Evolutionary conservation across 1,284 basidiomycete genomes (phyloP).

Genomic region (Phylloboletellus chloephorus): DNA sequence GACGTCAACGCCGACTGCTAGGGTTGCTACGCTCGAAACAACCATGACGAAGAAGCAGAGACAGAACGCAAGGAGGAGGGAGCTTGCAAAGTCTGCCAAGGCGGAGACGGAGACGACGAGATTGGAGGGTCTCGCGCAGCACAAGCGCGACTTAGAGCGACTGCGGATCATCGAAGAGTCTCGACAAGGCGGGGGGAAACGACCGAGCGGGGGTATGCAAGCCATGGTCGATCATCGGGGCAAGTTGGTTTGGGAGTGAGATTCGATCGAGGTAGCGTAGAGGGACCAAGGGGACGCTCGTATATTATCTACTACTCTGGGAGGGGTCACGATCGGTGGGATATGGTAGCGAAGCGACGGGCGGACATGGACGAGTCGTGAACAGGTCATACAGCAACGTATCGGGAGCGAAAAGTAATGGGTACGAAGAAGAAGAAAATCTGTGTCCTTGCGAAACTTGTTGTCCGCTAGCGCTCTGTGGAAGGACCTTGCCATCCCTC

Average conservation of each 20-base stretch:
- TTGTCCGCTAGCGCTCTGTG: constrained; percentile 22
- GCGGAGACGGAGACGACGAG: constrained; percentile 51
- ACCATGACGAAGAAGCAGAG: constrained; percentile 60
- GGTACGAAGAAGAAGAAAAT: constrained; percentile 11
- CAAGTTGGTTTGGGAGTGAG: constrained; percentile 52
- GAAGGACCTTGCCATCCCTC: constrained; percentile 29
- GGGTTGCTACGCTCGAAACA: constrained; percentile 30
- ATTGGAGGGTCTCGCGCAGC: constrained; percentile 46
- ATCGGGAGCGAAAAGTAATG: constrained; percentile 8
- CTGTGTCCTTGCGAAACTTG: constrained; percentile 21
- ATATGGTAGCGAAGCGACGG: constrained; percentile 18
- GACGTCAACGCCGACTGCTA: constrained; percentile 15
- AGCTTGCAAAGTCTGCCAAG: constrained; percentile 53
- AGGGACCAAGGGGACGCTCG: constrained; percentile 5
- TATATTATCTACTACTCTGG: constrained; percentile 23
- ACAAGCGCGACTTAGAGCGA: constrained; percentile 57
- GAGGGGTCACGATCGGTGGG: constrained; percentile 5
- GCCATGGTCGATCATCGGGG: constrained; percentile 47
- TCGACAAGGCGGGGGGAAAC: constrained; percentile 26
- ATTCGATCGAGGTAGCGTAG: not conserved
- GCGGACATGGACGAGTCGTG: too few species aligned
- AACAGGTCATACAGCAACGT: too few species aligned
- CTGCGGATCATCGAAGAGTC: constrained; percentile 50
- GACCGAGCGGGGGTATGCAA: constrained; percentile 50
- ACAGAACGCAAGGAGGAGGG: constrained; percentile 58